These are phyloP conservation scores for Eucalyptus pauciflora DNA, from an alignment of 345 rosid genomes.

Conservation along the genomic window DNA sequence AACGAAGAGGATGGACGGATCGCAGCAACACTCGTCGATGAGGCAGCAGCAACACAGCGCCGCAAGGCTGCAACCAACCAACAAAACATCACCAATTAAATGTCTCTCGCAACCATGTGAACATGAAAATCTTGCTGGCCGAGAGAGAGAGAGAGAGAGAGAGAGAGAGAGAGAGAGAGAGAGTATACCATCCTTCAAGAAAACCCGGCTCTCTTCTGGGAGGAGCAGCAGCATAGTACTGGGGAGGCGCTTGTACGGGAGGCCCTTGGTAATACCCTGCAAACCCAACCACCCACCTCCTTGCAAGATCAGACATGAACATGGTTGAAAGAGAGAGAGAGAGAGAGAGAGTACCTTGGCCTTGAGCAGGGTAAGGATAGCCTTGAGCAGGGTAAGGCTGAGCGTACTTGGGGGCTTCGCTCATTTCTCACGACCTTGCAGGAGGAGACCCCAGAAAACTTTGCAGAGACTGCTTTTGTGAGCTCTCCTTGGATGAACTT, in stretches of 20 bases:
- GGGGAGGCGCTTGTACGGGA: conserved; percentile 37
- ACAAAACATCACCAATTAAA: neutral
- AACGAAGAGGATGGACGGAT: conserved; percentile 37
- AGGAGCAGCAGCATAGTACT: conserved; percentile 16
- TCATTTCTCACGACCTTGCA: neutral
- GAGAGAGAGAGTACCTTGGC: neutral
- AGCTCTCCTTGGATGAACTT: neutral
- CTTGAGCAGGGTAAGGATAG: conserved; percentile 27
- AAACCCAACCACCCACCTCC: neutral
- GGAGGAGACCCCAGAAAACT: neutral
- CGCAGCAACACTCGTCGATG: conserved; percentile 72
- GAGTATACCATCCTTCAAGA: conserved; percentile 33
- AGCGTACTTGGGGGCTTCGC: conserved; percentile 30
- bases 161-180: neutral
- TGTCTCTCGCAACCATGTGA: neutral
- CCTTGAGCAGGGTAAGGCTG: conserved; percentile 46
- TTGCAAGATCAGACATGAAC: neutral
- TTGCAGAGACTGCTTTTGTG: neutral
- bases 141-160: neutral
- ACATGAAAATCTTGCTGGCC: neutral
- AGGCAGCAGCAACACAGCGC: conserved; percentile 67
- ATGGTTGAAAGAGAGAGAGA: neutral
- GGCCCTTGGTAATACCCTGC: conserved; percentile 43
- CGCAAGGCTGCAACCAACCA: conserved; percentile 30
- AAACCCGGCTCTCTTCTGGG: conserved; percentile 18